Evolutionary conservation across 805 yeast species (phyloP).

Genomic region (Wickerhamomyces hampshirensis): DNA sequence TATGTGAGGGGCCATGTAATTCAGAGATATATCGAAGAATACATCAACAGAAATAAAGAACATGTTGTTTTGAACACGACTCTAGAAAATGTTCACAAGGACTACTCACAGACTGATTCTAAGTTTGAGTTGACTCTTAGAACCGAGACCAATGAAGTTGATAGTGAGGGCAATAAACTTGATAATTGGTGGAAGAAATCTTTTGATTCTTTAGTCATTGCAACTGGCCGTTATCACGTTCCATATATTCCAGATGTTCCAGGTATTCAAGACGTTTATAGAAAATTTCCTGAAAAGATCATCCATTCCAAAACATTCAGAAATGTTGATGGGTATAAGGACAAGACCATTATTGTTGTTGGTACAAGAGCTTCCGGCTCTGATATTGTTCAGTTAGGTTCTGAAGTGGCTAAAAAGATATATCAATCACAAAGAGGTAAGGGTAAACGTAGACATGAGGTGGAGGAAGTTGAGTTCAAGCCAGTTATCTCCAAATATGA

Average conservation of each 20-base stretch:
- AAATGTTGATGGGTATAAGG: constrained; percentile 16
- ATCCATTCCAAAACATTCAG: constrained; percentile 29
- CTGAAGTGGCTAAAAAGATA: constrained; percentile 8
- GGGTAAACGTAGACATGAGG: constrained; percentile 24
- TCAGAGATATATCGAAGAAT: constrained; percentile 46
- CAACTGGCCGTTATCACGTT: constrained; percentile 52
- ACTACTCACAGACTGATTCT: constrained; percentile 9
- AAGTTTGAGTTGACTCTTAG: constrained; percentile 30
- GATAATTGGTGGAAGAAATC: constrained; percentile 35
- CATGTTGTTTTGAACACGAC: constrained; percentile 29
- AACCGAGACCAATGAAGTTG: constrained; percentile 18
- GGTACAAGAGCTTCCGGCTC: constrained; percentile 70
- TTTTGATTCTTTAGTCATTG: constrained; percentile 41
- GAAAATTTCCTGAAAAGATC: constrained; percentile 15
- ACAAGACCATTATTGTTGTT: constrained; percentile 43
- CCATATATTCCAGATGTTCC: constrained; percentile 47
- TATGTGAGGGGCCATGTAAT: constrained; percentile 49
- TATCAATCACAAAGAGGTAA: constrained; percentile 37
- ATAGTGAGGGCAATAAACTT: constrained; percentile 16
- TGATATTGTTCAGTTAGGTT: constrained; percentile 38
- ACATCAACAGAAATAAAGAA: constrained; percentile 29
- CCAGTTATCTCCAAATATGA: constrained; percentile 34
- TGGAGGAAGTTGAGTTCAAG: constrained; percentile 30
- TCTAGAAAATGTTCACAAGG: constrained; percentile 33
- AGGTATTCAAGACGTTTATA: constrained; percentile 36